Conservation (phyloP, 2,329 filamentous ascomycete species). For the Talaromyces piceae region DNA sequence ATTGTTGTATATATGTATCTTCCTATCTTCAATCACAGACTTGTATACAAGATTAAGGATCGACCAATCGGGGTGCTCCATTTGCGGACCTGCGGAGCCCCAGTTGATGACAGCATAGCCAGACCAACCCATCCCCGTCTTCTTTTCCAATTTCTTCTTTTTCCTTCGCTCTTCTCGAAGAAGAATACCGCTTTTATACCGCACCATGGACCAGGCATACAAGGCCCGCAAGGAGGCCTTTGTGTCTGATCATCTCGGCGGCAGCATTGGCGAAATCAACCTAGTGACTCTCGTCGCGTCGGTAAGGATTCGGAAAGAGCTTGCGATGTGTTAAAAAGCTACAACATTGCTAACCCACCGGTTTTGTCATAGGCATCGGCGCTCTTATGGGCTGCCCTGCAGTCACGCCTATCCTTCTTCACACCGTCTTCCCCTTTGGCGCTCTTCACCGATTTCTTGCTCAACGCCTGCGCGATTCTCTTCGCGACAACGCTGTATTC, state of each 20-base stretch:
- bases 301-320: slow-evolving; percentile 48
- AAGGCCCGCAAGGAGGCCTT: slow-evolving; percentile 93
- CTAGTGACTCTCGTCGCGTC: slow-evolving; percentile 76
- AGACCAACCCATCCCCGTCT: background rate
- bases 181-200: background rate
- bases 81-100: background rate
- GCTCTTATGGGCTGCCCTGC: slow-evolving; percentile 81
- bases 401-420: slow-evolving; percentile 79
- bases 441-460: slow-evolving; percentile 71
- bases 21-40: no score
- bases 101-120: background rate
- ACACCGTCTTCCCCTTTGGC: slow-evolving; percentile 61
- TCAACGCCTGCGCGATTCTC: slow-evolving; percentile 75
- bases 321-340: background rate
- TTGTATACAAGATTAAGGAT: background rate
- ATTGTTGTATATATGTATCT: no score
- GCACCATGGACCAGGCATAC: slow-evolving; percentile 51
- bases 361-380: slow-evolving; percentile 59
- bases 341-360: background rate
- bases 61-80: background rate
- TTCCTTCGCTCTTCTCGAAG: background rate
- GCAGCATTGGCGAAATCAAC: slow-evolving; percentile 78
- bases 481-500: slow-evolving; percentile 84
- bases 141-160: background rate
- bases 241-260: slow-evolving; percentile 83